Conservation (phyloP, 108 stramenopile species). For the Cyclotella baltica region DNA sequence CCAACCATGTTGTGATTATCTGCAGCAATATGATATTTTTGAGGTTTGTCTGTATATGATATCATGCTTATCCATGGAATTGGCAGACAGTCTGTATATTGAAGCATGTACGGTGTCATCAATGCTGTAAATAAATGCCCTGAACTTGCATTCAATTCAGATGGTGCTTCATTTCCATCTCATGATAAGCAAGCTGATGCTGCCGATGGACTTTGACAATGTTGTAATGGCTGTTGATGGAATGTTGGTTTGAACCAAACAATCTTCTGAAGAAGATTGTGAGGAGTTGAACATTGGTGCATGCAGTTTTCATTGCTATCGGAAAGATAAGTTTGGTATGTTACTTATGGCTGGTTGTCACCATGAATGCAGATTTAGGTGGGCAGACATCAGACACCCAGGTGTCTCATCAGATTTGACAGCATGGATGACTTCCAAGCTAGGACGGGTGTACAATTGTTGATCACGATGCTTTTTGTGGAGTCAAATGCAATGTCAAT, state of each 20-base stretch:
- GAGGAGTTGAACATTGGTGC: not conserved
- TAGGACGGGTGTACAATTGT: not conserved
- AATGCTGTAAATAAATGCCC: not conserved
- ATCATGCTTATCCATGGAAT: no score
- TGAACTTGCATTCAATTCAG: not conserved
- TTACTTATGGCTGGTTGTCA: not conserved
- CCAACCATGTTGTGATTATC: no score
- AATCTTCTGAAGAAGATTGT: not conserved
- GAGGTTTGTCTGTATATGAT: no score
- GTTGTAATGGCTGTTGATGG: constrained; percentile 8
- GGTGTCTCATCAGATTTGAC: not conserved
- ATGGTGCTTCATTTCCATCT: not conserved
- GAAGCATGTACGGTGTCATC: not conserved
- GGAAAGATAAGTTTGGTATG: not conserved
- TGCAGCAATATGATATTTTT: no score
- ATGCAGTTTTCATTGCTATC: not conserved
- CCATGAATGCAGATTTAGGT: not conserved
- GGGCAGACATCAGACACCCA: not conserved
- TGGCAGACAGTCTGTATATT: no score
- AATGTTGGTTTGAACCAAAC: constrained; percentile 10
- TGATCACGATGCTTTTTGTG: not conserved
- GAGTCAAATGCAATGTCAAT: not conserved
- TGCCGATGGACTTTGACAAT: not conserved
- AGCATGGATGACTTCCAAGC: not conserved
- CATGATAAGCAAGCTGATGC: not conserved